Base-by-base conservation (phyloP, 495 filamentous ascomycete genomes). In the Parathielavia appendiculata region DNA sequence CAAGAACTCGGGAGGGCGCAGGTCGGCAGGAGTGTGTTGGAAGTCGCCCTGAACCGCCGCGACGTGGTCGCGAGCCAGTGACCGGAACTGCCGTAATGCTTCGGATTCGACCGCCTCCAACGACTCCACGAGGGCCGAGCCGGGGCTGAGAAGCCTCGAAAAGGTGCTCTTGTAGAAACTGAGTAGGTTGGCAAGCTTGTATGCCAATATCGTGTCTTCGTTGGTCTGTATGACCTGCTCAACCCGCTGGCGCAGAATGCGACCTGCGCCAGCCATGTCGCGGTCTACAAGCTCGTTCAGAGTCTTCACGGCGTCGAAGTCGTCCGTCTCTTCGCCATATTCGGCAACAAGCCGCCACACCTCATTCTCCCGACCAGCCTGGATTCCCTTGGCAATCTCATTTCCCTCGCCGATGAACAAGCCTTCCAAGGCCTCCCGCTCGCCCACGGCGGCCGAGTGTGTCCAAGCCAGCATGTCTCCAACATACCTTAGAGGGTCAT, bases 391-490 rank as follows among this genome's bases (percentile, higher is more conserved):
- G 38, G 87, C 89, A 60, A 96, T 88, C 60, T 96, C 90, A 57
- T 93, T 89, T n/a, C 90, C 92, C 54, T 96, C 91, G 2, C 86
- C 84, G 36, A 96, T 86, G 67, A 97, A 97, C 5, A 99, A 74
- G 5, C 88, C 84, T 66, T 97, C 93, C 17, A 99, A 77, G 2
- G 92, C 90, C 71, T 99, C 93, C 44, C 89, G 81, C 71, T 99
- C 93, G 19, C 91, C 92, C 0, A 97, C 93, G 0, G 92, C 84
- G 7, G 91, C 87, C 1, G 95, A 97, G 67, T 99, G 93, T 3
- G 86, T 84, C 93, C 93, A 99, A 7, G 93, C 93, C 16, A 97
- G 81, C 92, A 99, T 97, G 68, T 99, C 93, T 20, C 93, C 92
- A 19, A 95, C 85, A 66, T 97, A 99, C 36, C 93, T 81, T 14